Base-by-base conservation (phyloP, 2,329 filamentous ascomycete species). In the Westerdykella ornata region DNA sequence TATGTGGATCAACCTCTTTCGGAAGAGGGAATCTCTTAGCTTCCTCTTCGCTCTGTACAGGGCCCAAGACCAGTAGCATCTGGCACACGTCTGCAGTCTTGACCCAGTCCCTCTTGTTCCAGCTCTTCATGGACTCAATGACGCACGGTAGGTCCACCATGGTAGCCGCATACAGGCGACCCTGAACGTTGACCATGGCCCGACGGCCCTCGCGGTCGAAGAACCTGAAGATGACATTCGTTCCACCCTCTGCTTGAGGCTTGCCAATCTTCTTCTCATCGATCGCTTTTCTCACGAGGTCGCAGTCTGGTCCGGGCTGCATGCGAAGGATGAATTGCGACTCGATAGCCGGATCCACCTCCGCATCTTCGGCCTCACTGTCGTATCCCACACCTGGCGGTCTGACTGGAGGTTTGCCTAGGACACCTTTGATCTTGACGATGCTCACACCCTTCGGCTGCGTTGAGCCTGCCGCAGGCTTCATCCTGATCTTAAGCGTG, bases 301-400 rank as follows among this genome's bases (percentile, higher is more conserved):
- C 86, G 60, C 85, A 86, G 65, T 96, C 85, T 20, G 85, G 80
- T 0, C 88, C 89, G 0, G 88, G 86, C 41, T 81, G 66, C 85
- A 96, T 95, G 45, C 92, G 85, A 46, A 98, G 67, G 7, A 98
- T 75, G 51, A 97, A 87, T 49, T 94, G 84, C 57, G 90, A 85
- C 65, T 97, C 90, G 46, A 94, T 86, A 1, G 84, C 77, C 0
- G 92, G 92, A 57, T 98, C 92, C 8, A 72, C 68, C 65, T 98
- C 92, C 12, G 83, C 80, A 59, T 97, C 92, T 41, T 88, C 92
- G 11, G 89, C 88, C 66, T 97, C 92, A 3, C 89, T 96, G 63
- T 98, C 92, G 67, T 97, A 98, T 6, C 90, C 92, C 42, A 94
- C 88, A 38, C 92, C 92, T 1, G 80, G 77, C 4, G 81, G 81